Evolutionary conservation across 768 basidiomycete genomes (phyloP).

Genomic region (Tulasnella calospora): DNA sequence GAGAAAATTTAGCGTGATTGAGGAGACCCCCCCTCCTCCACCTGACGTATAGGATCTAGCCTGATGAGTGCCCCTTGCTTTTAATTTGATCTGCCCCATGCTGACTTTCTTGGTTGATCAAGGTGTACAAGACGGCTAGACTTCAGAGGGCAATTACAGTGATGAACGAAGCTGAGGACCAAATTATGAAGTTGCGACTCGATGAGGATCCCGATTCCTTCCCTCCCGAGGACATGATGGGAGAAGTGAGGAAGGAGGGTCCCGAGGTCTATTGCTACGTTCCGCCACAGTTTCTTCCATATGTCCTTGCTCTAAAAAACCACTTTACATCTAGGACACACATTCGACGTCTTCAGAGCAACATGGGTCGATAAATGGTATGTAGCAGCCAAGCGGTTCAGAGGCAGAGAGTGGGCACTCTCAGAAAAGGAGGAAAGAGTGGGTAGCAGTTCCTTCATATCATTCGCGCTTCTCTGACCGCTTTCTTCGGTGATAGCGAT

Average conservation of each 20-base stretch:
- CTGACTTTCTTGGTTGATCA: too few relatives aligned
- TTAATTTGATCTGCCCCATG: too few relatives aligned
- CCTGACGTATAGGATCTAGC: too few relatives aligned
- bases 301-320: not conserved
- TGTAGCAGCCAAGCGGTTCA: not conserved
- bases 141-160: not conserved
- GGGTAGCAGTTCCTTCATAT: not conserved
- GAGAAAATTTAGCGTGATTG: too few relatives aligned
- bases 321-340: not conserved
- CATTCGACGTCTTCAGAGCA: not conserved
- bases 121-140: not conserved
- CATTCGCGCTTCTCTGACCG: not conserved
- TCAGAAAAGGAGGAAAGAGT: not conserved
- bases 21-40: too few relatives aligned
- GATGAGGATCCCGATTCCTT: not conserved
- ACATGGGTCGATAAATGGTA: not conserved
- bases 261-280: not conserved
- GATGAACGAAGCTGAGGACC: not conserved
- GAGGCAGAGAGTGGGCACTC: not conserved
- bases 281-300: not conserved
- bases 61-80: too few relatives aligned
- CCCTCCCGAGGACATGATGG: not conserved
- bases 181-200: not conserved
- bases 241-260: not conserved
- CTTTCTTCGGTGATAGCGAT: not conserved